These are phyloP conservation scores for Lecanoromycetidae sp. DNA, from an alignment of 2,329 filamentous ascomycete species.

Conservation along the genomic window DNA sequence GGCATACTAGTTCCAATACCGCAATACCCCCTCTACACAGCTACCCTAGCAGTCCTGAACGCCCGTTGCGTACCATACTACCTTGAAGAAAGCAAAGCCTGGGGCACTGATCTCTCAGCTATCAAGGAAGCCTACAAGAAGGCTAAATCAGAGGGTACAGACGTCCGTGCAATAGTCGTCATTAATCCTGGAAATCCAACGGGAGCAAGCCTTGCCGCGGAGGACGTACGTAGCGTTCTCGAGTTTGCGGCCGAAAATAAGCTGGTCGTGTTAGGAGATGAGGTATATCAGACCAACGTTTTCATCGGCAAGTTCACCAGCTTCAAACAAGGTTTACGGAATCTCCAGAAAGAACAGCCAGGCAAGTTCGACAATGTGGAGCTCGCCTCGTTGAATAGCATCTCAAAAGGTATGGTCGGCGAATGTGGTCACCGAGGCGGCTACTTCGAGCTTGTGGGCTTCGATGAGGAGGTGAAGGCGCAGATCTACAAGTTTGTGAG, in stretches of 20 bases:
- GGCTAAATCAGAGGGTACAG: conserved; percentile 63
- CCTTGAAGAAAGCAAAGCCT: conserved; percentile 72
- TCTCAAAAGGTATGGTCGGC: conserved; percentile 97
- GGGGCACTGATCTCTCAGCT: conserved; percentile 74
- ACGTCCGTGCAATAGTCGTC: conserved; percentile 85
- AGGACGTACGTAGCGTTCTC: conserved; percentile 73
- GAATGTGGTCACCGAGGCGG: conserved; percentile 96
- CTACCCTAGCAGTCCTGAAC: conserved; percentile 74
- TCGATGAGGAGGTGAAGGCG: conserved; percentile 70
- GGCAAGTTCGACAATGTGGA: conserved; percentile 68
- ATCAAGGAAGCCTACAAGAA: conserved; percentile 63
- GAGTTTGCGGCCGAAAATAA: conserved; percentile 75
- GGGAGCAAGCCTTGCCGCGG: conserved; percentile 66
- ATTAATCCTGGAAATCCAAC: conserved; percentile 99
- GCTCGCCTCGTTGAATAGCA: conserved; percentile 80
- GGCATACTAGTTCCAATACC: conserved; percentile 91
- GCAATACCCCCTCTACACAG: conserved; percentile 96
- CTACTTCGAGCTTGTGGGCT: conserved; percentile 91
- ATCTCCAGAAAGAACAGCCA: conserved; percentile 57
- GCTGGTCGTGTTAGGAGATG: conserved; percentile 84
- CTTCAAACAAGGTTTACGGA: conserved; percentile 79
- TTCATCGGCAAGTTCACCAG: conserved; percentile 89
- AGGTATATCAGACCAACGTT: conserved; percentile 98
- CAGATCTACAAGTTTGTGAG: conserved; percentile 98
- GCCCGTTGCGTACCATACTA: conserved; percentile 85